Percentiles rank a stretch among this genome's conserved stretches.
These are phyloP conservation scores for Nicotiana benthamiana DNA, from an alignment of 257 asterid species.

Conservation along the genomic window DNA sequence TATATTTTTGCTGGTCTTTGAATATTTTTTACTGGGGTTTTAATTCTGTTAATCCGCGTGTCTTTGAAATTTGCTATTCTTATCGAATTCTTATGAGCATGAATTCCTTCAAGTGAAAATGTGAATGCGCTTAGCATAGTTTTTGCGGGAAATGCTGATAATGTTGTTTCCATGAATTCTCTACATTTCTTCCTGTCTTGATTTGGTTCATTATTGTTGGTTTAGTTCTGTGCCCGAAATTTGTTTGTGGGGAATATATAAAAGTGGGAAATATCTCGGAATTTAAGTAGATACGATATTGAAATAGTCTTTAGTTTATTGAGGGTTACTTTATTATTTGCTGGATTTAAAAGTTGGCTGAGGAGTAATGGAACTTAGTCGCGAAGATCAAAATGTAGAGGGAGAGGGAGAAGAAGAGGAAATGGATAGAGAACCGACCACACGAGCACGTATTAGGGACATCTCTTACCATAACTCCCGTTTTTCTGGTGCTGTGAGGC, in stretches of 20 bases:
- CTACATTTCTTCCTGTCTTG: not conserved
- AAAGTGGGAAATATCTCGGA: not conserved
- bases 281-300: not conserved
- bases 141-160: not conserved
- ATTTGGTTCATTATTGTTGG: not conserved
- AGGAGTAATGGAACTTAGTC: conserved; percentile 45
- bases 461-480: conserved; percentile 16
- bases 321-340: not conserved
- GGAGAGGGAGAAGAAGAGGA: conserved; percentile 49
- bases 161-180: not conserved
- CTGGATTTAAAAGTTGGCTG: not conserved
- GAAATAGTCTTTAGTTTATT: not conserved
- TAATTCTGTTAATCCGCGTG: not conserved
- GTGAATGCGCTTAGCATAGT: not conserved
- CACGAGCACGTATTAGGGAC: conserved; percentile 10
- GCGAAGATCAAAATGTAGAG: conserved; percentile 8
- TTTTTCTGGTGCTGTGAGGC: conserved; percentile 53
- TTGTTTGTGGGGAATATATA: not conserved
- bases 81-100: not conserved
- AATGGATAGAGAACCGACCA: conserved; percentile 29
- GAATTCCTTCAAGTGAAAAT: not conserved
- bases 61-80: not conserved
- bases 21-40: not conserved
- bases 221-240: not conserved
- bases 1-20: not conserved